Evolutionary conservation across 2,329 filamentous ascomycete genomes (phyloP), one percentile per base, ranked within the genome.

Genomic region (Eutypa lata): DNA sequence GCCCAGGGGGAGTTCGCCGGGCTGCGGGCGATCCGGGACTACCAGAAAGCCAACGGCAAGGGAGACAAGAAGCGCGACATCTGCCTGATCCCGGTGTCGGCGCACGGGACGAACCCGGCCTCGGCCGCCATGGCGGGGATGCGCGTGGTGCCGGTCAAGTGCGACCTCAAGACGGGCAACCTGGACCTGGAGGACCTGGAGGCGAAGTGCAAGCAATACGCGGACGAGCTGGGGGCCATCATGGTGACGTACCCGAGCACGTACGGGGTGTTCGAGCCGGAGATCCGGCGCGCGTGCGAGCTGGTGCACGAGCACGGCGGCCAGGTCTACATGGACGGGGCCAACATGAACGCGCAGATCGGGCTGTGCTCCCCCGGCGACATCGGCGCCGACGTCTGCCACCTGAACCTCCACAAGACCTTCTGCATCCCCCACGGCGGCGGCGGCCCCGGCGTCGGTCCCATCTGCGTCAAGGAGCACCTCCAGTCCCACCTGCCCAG

Each of bases 341-440:
- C 93, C 60, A 97, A 97, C 76, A 94, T 97, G 91, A 97, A 97
- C 68, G 93, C 93, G 18, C 93, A 97, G 73, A 97, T 97, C 58
- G 93, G 93, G 13, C 82, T 97, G 11, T 96, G 91, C 76, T 96
- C 91, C 1, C 93, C 93, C 2, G 93, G 93, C 38, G 91, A 95
- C 70, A 96, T 97, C 61, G 93, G 93, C 19, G 93, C 93, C 28
- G 93, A 97, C 69, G 92, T 97, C 38, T 97, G 93, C 81, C 93
- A 97, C 76, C 79, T 97, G 55, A 97, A 97, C 73, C 81, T 97
- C 42, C 93, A 97, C 83, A 97, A 97, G 82, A 97, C 93, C 3
- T 97, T 97, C 79, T 97, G 93, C 70, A 97, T 97, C 65, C 93
- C 93, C 46, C 93, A 97, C 72, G 93, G 93, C 51, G 93, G 93